Evolutionary conservation across 345 rosid genomes (phyloP), one percentile per base, ranked within the genome.

Genomic region (Salix arbutifolia): DNA sequence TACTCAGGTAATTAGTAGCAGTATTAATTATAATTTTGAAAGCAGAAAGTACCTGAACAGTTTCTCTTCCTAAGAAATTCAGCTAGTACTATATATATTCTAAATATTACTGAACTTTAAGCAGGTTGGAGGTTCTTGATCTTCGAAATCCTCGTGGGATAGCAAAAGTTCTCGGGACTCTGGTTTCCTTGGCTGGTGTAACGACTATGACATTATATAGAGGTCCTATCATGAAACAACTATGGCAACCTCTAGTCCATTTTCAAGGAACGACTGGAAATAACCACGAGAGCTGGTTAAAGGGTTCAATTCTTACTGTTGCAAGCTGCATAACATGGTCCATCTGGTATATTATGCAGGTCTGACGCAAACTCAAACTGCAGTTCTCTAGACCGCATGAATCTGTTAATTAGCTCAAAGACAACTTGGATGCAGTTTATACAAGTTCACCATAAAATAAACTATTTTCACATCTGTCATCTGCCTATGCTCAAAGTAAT

Each of bases 321-420:
- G 84, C 86, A 6, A 90, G 96, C 82, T 87, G 96, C 85, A 28
- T 91, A 70, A 53, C 86, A 30, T 91, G 91, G 90, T 89, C 93
- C 9, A 6, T 85, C 1, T 80, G 89, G 91, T 91, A 80, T 77
- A 89, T 89, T 71, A 87, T 91, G 96, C 93, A 89, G 92, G 92
- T 90, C 65, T 14, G 77, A 70, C 68, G 33, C 74, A 28, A 67
- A 28, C 66, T 33, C 38, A 65, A 52, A 5, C 50, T 65, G 12
- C 23, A 18, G 17, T 60, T 40, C 26, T 21, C 10, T 72, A 44
- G 11, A 30, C 37, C 9, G 10, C 21, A 38, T 35, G 46, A 8
- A 40, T 40, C 9, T 40, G 12, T 40, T 40, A 8, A 40, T 40
- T 40, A 40, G 7, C 7, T 35, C 37, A 35, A 5, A 35, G 7